phyloP scores from a whole-genome alignment of 1,284 basidiomycete genomes.

The Neonothopanus nambi region DNA sequence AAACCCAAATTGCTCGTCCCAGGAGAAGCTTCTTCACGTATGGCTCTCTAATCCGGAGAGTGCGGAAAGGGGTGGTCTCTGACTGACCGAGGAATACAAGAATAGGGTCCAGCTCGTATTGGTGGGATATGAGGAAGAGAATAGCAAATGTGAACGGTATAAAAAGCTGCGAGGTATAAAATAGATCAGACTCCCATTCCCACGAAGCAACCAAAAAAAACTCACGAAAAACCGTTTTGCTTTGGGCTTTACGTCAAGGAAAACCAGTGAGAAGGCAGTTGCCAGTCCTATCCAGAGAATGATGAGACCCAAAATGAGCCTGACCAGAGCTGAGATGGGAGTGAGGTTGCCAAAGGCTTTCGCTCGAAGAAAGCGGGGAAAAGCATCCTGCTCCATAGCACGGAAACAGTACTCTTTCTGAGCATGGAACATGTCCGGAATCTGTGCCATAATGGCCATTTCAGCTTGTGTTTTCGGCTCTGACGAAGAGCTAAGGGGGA shows the following conservation, averaged over 20 bases:
- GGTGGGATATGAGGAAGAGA: constrained; percentile 89
- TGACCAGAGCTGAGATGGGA: constrained; percentile 83
- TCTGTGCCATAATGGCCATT: constrained; percentile 77
- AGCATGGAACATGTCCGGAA: constrained; percentile 95
- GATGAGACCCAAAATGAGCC: constrained; percentile 83
- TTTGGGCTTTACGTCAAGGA: constrained; percentile 89
- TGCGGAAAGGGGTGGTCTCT: constrained; percentile 91
- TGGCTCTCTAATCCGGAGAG: constrained; percentile 85
- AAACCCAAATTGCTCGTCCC: constrained; percentile 86
- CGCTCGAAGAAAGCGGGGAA: constrained; percentile 91
- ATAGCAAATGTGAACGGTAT: constrained; percentile 91
- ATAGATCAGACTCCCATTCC: constrained; percentile 18
- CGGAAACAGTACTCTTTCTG: constrained; percentile 98
- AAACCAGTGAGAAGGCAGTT: constrained; percentile 88
- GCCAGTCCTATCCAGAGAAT: constrained; percentile 92
- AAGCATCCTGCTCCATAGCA: constrained; percentile 97
- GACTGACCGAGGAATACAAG: constrained; percentile 84
- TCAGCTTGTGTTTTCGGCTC: constrained; percentile 75
- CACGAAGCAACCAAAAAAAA: constrained; percentile 23
- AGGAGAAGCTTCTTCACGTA: constrained; percentile 90
- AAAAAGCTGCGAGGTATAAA: constrained; percentile 72
- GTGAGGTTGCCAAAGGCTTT: constrained; percentile 98
- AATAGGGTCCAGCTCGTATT: constrained; percentile 95
- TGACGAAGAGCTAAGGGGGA: constrained; percentile 67
- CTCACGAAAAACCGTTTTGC: constrained; percentile 92